phyloP scores from a whole-genome alignment of 805 yeast species.

The Candida ficus region DNA sequence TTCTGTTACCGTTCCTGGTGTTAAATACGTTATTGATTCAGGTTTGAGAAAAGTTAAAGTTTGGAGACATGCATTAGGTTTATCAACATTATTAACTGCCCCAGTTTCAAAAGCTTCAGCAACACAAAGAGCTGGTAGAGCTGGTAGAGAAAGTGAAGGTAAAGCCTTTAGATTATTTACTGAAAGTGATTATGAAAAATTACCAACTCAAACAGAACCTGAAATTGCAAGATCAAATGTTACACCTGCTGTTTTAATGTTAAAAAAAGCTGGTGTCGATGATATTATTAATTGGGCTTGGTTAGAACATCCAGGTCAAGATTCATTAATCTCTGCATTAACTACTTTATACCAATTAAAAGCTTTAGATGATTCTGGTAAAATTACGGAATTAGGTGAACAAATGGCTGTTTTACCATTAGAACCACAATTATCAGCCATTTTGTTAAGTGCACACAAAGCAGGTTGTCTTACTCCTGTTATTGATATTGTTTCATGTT shows the following conservation, averaged over 20 bases:
- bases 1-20: constrained; percentile 93
- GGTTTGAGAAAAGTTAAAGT: constrained; percentile 92
- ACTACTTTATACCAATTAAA: constrained; percentile 71
- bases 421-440: constrained; percentile 89
- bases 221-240: constrained; percentile 87
- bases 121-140: constrained; percentile 94
- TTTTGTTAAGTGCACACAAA: constrained; percentile 62
- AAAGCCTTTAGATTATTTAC: constrained; percentile 82
- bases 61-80: constrained; percentile 89
- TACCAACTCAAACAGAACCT: constrained; percentile 83
- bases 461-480: constrained; percentile 55
- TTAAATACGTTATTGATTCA: constrained; percentile 85
- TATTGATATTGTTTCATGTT: constrained; percentile 85
- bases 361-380: constrained; percentile 74
- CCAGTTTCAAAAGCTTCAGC: constrained; percentile 95
- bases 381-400: constrained; percentile 73
- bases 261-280: constrained; percentile 77
- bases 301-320: constrained; percentile 86
- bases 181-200: constrained; percentile 57
- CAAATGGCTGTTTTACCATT: constrained; percentile 87
- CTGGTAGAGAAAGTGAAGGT: constrained; percentile 97
- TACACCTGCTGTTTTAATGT: constrained; percentile 74
- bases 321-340: constrained; percentile 69
- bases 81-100: constrained; percentile 87
- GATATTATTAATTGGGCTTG: constrained; percentile 87